Evolutionary conservation across 139 green algal genomes (phyloP), one percentile per base, ranked within the genome.

Genomic region (Ostreobium quekettii): DNA sequence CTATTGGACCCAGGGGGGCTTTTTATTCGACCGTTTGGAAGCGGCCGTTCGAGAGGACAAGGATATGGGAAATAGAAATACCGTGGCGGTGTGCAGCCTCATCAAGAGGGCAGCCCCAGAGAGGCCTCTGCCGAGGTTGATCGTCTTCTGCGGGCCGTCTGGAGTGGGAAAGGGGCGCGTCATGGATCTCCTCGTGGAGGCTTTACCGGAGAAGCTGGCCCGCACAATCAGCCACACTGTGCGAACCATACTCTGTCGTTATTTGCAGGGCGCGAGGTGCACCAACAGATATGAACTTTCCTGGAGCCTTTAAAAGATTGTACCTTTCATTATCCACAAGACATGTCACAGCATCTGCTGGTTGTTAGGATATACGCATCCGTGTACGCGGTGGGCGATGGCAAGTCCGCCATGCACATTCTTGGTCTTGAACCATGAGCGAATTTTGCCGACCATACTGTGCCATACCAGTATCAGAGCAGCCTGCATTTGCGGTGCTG

Each of bases 91-190:
- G 2, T 80, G 77, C 26, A 79, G 67, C 39, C 68, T 89, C 2
- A 63, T 77, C 2, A 72, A 76, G 38, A 76, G 81, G 8, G 63
- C 71, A 6, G 57, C 78, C 67, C 80, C 85, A n/a, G 74, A 82
- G 42, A 70, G 73, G 4, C 71, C 72, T 26, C 82, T 81, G 26
- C 84, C 86, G 2, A 77, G 81, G 42, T 70, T 92, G 19, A 72
- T 92, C 28, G 86, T 90, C 49, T 67, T 92, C 33, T 81, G 71
- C 6, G 83, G 84, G 2, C 79, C 86, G 0, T 70, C 72, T 15
- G 84, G 65, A 22, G 78, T 89, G 36, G 83, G 83, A 5, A 78
- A 78, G 22, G 64, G 73, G 0, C 30, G 31, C 28, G 46, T 91
- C 32, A 68, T 86, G 58, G 58, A 59, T 22, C 61, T 56, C n/a